Percentiles rank a stretch among this genome's conserved stretches.
Evolutionary conservation across 2,329 filamentous ascomycete genomes (phyloP).

Genomic region (Aspergillus pseudotamarii): DNA sequence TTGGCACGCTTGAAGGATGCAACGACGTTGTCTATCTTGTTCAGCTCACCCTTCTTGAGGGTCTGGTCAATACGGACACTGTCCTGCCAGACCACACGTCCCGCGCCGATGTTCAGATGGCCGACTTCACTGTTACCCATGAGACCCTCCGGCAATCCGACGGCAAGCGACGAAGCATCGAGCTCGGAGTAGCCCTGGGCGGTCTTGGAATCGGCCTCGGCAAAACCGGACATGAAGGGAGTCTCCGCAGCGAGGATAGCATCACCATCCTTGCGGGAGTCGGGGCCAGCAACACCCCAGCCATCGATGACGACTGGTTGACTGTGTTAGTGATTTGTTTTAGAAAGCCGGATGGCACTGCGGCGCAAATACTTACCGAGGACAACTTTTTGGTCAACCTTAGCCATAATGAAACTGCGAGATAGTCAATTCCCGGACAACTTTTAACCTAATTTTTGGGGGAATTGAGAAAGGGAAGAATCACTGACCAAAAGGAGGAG

Average conservation of each 20-base stretch:
- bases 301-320: slow-evolving; percentile 94
- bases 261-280: slow-evolving; percentile 85
- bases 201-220: slow-evolving; percentile 66
- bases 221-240: slow-evolving; percentile 90
- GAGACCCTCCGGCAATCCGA: slow-evolving; percentile 91
- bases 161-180: slow-evolving; percentile 92
- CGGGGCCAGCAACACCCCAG: slow-evolving; percentile 84
- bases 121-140: slow-evolving; percentile 99
- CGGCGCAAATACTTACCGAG: slow-evolving; percentile 57
- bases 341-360: slow-evolving; percentile 26
- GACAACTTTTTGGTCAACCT: slow-evolving; percentile 70
- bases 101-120: slow-evolving; percentile 97
- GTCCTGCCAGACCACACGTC: slow-evolving; percentile 97
- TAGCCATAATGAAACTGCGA: slow-evolving; percentile 56
- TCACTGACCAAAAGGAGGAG: slow-evolving; percentile 7
- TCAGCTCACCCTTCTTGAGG: slow-evolving; percentile 81
- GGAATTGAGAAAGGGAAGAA: not conserved
- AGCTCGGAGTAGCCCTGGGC: slow-evolving; percentile 86
- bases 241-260: slow-evolving; percentile 93
- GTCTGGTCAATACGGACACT: slow-evolving; percentile 94
- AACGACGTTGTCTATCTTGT: slow-evolving; percentile 75
- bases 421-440: slow-evolving; percentile 26
- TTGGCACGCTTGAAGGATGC: slow-evolving; percentile 77
- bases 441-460: slow-evolving; percentile 8
- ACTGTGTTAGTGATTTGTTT: slow-evolving; percentile 20